Percentiles rank a stretch among this genome's conserved stretches.
phyloP scores from a whole-genome alignment of 768 basidiomycete species.

The Trametes sanguinea region DNA sequence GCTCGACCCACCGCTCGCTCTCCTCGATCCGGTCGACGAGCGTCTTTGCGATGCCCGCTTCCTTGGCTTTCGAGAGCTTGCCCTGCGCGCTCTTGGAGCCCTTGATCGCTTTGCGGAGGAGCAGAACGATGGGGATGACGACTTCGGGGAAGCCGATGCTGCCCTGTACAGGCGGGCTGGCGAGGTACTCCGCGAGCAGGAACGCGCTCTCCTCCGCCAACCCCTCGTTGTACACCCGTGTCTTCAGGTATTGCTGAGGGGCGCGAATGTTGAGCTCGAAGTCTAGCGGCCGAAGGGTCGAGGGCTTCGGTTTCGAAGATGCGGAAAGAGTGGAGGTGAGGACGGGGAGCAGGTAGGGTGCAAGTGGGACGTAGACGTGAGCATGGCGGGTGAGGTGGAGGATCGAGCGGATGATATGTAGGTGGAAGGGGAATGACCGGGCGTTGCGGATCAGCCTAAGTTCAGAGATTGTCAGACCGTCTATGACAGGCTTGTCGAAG shows the following conservation, averaged over 20 bases:
- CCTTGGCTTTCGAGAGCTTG: slow-evolving; percentile 46
- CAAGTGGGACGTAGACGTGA: slow-evolving; percentile 81
- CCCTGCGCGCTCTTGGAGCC: slow-evolving; percentile 41
- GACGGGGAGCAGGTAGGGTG: slow-evolving; percentile 85
- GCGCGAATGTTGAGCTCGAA: slow-evolving; percentile 84
- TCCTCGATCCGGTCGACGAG: slow-evolving; percentile 89
- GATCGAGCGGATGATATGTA: slow-evolving; percentile 88
- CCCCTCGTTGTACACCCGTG: slow-evolving; percentile 81
- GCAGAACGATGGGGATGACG: slow-evolving; percentile 72
- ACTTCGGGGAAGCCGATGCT: slow-evolving; percentile 96
- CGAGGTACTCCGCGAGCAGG: slow-evolving; percentile 81
- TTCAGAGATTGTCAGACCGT: not conserved
- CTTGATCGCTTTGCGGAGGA: slow-evolving; percentile 76
- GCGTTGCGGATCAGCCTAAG: slow-evolving; percentile 84
- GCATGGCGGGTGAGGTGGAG: slow-evolving; percentile 84
- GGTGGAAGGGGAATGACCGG: slow-evolving; percentile 92
- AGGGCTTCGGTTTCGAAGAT: slow-evolving; percentile 74
- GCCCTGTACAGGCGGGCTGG: slow-evolving; percentile 66
- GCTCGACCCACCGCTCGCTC: slow-evolving; percentile 76
- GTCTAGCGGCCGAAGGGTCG: slow-evolving; percentile 87
- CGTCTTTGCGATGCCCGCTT: slow-evolving; percentile 63
- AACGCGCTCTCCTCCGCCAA: slow-evolving; percentile 81
- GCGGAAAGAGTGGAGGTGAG: slow-evolving; percentile 72
- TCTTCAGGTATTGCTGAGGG: slow-evolving; percentile 86
- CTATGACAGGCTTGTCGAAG: no score